phyloP scores from a whole-genome alignment of 2,329 filamentous ascomycete species.

The Ampelomyces quisqualis region DNA sequence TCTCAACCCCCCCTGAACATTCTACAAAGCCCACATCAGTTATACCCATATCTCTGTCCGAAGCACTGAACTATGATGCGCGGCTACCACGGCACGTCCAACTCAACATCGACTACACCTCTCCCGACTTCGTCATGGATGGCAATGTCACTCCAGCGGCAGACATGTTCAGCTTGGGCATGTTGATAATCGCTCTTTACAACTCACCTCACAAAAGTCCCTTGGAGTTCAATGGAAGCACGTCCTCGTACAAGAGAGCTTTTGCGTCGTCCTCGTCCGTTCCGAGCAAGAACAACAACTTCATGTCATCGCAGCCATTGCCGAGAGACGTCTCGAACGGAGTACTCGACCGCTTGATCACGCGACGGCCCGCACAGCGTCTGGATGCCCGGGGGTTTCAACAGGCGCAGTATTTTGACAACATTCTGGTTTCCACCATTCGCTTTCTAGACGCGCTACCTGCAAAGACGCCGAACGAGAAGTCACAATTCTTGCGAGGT shows the following conservation, averaged over 20 bases:
- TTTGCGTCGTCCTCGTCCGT: constrained; percentile 77
- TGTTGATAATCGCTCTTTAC: constrained; percentile 86
- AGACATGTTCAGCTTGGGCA: constrained; percentile 91
- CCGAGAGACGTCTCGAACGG: constrained; percentile 74
- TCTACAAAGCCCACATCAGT: constrained; percentile 74
- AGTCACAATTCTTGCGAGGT: constrained; percentile 86
- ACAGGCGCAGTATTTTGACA: constrained; percentile 94
- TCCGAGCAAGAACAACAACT: constrained; percentile 80
- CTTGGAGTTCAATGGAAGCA: constrained; percentile 75
- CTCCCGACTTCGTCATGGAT: constrained; percentile 92
- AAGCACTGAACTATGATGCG: constrained; percentile 82
- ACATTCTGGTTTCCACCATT: constrained; percentile 92
- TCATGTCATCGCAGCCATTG: constrained; percentile 74
- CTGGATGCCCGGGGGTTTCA: constrained; percentile 90
- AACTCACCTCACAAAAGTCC: constrained; percentile 92
- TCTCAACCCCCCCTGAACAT: constrained; percentile 77
- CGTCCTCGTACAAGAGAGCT: constrained; percentile 80
- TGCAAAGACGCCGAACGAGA: constrained; percentile 87
- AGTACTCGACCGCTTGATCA: constrained; percentile 83
- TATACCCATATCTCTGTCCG: constrained; percentile 76
- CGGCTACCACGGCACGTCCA: constrained; percentile 80
- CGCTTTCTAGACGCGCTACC: constrained; percentile 90
- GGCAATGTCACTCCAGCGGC: constrained; percentile 79
- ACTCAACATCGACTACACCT: constrained; percentile 88
- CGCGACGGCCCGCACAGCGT: constrained; percentile 80